phyloP scores from a whole-genome alignment of 2,329 filamentous ascomycete species.

The Trichoderma simmonsii region DNA sequence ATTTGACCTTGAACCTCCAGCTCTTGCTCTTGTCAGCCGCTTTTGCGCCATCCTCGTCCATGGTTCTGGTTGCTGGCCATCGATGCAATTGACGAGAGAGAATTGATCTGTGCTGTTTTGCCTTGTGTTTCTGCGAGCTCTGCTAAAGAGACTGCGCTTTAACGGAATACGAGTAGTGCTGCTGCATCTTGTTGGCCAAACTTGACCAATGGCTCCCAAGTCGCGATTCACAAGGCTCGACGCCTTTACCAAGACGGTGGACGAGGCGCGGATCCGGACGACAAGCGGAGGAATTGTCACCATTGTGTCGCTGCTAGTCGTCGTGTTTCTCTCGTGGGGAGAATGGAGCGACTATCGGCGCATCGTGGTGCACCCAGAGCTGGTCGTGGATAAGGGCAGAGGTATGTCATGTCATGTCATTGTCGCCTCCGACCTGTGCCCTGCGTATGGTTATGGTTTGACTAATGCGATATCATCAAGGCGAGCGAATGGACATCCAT shows the following conservation, averaged over 20 bases:
- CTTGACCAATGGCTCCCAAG: conserved; percentile 70
- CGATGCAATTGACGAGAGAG: conserved; percentile 13
- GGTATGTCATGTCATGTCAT: conserved; percentile 48
- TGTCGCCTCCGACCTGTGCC: background rate
- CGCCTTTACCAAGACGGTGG: conserved; percentile 98
- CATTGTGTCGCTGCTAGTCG: conserved; percentile 81
- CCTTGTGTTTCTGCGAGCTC: conserved; percentile 7
- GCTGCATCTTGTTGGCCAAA: background rate
- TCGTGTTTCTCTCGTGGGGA: conserved; percentile 85
- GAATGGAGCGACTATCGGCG: conserved; percentile 94
- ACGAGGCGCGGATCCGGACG: conserved; percentile 93
- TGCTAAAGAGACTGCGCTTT: background rate
- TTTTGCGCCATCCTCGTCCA: conserved; percentile 5
- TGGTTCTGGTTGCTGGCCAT: conserved; percentile 19
- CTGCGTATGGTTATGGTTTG: background rate
- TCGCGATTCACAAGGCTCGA: conserved; percentile 95
- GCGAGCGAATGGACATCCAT: conserved; percentile 98
- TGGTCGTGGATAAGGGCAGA: conserved; percentile 95
- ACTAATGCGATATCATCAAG: conserved; percentile 39
- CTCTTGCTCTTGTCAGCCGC: conserved; percentile 15
- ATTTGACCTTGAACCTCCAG: background rate
- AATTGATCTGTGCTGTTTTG: background rate
- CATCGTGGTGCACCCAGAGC: conserved; percentile 81
- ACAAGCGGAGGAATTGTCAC: conserved; percentile 95
- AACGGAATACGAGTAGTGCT: background rate